A percentile compares a stretch with the other conserved stretches of the same genome.
Conservation (phyloP, 768 basidiomycete species). For the Zangia roseola region DNA sequence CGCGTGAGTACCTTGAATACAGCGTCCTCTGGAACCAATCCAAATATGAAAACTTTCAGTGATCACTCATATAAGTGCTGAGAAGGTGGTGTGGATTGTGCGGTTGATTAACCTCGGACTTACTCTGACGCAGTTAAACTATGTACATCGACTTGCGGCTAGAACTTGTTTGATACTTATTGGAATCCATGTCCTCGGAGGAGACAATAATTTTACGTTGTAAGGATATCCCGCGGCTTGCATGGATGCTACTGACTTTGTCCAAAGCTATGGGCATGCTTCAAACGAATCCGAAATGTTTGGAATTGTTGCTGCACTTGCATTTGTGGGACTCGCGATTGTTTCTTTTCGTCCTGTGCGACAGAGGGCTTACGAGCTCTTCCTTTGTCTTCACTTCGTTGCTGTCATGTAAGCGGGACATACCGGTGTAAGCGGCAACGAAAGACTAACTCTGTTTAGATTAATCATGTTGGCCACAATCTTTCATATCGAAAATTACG, state of each 20-base stretch:
- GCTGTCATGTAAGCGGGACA: constrained; percentile 35
- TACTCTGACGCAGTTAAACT: constrained; percentile 29
- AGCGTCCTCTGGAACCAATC: not conserved
- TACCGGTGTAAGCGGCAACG: no score
- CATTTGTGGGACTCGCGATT: constrained; percentile 41
- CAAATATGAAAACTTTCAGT: constrained; percentile 7
- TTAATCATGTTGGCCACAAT: constrained; percentile 37
- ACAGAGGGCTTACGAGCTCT: constrained; percentile 47
- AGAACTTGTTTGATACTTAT: constrained; percentile 44
- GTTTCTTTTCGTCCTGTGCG: constrained; percentile 52
- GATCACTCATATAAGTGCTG: constrained; percentile 21
- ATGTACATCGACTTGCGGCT: constrained; percentile 45
- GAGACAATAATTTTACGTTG: constrained; percentile 12
- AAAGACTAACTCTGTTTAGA: not conserved
- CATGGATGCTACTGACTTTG: not conserved
- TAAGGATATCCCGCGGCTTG: not conserved
- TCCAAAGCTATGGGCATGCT: constrained; percentile 6
- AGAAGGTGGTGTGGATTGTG: constrained; percentile 12
- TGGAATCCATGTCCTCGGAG: constrained; percentile 45
- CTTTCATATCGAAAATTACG: constrained; percentile 37
- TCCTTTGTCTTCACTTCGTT: constrained; percentile 46
- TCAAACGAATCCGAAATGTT: constrained; percentile 15
- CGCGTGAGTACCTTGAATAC: constrained; percentile 8
- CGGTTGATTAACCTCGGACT: not conserved
- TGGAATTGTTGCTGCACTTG: constrained; percentile 36